Base-by-base conservation (phyloP, 2,329 filamentous ascomycete genomes). In the Zymoseptoria pseudotritici region DNA sequence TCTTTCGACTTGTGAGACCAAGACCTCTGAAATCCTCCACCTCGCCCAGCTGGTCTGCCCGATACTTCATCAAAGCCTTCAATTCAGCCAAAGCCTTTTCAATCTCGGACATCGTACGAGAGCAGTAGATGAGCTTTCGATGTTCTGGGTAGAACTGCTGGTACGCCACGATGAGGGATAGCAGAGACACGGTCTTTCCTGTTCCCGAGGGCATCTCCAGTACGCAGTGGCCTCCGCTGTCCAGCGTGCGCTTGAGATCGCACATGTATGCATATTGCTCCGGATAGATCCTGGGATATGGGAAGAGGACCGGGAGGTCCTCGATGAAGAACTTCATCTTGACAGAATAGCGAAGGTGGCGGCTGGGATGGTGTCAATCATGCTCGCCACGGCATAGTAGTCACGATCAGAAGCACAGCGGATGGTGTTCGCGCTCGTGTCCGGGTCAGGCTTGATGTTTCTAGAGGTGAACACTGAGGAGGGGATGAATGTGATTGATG, bases 121-220 rank as follows among this genome's bases (percentile, higher is more conserved):
- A 99, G 80, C 94, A 99, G 77, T 99, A 99, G 58, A 99, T 97
- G 56, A 99, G 85, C 76, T 99, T 99, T 58, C 95, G 83, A 69
- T 94, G 90, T 72, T 96, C 91, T 2, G 92, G 91, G 70, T 93
- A 92, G 73, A 92, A 87, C 73, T 94, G 90, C 75, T 99, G 95
- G 71, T 99, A 99, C 50, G 94, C 93, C 60, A 99, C 86, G 70
- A 99, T 99, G 67, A 99, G 83, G 0, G 94, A 97, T 52, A 99
- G 80, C 4, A 99, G 81, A 9, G 94, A 97, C 24, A 99, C 90
- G 0, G 94, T 99, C 80, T 99, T 99, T 63, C 94, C 94, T 22
- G 94, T 99, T 51, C 94, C 94, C 61, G 94, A 99, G 75, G 94
- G 94, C 94, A 99, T 99, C 78, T 99, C 94, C 68, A 99, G 79